A percentile compares a stretch with the other conserved stretches of the same genome.
Conservation (phyloP, 441 rosid genomes). For the Raphanus hybrid region DNA sequence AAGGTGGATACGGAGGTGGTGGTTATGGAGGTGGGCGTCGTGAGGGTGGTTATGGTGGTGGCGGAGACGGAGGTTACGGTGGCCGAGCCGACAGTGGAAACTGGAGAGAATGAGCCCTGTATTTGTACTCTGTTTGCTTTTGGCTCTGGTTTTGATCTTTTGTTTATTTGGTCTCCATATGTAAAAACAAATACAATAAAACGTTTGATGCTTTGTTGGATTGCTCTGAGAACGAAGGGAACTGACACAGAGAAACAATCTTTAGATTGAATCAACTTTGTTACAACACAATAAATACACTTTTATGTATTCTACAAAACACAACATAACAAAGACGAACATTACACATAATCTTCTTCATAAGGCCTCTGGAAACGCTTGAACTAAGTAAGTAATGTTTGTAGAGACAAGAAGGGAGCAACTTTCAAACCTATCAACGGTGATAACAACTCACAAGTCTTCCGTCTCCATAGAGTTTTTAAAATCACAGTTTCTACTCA, state of each 20-base stretch:
- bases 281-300: conserved; percentile 14
- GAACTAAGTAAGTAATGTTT: too few species aligned
- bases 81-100: conserved; percentile 49
- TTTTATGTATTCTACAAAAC: background rate
- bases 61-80: conserved; percentile 41
- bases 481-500: too few species aligned
- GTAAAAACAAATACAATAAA: background rate
- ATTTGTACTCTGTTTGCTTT: conserved; percentile 8
- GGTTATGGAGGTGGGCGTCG: conserved; percentile 43
- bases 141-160: conserved; percentile 13
- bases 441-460: too few species aligned
- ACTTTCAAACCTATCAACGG: too few species aligned
- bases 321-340: background rate
- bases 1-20: conserved; percentile 38
- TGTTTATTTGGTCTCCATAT: conserved; percentile 1
- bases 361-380: too few species aligned
- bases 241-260: background rate
- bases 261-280: conserved; percentile 13
- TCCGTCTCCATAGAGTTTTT: too few species aligned
- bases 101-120: conserved; percentile 54
- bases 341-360: too few species aligned
- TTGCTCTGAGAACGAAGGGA: background rate
- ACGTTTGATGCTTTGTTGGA: conserved; percentile 13
- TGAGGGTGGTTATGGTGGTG: conserved; percentile 48
- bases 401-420: too few species aligned